A percentile compares a stretch with the other conserved stretches of the same genome.
phyloP scores from a whole-genome alignment of 768 basidiomycete genomes.

The Hericium erinaceus region DNA sequence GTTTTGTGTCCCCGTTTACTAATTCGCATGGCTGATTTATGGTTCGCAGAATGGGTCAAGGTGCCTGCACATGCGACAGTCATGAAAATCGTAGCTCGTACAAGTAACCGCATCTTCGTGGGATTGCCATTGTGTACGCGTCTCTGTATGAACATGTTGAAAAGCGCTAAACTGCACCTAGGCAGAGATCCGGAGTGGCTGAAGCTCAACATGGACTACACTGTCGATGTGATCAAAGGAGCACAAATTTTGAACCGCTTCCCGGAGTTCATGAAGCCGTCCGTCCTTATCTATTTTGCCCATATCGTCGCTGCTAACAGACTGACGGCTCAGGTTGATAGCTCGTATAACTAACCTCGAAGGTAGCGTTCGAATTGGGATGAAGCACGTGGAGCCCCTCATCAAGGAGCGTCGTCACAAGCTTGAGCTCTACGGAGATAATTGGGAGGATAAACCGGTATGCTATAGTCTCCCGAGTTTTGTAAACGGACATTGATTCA shows the following conservation, averaged over 20 bases:
- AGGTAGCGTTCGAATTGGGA: background rate
- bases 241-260: constrained; percentile 25
- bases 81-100: constrained; percentile 22
- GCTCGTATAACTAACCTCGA: background rate
- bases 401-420: background rate
- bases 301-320: background rate
- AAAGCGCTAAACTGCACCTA: constrained; percentile 11
- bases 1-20: background rate
- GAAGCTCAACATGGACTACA: constrained; percentile 25
- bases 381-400: background rate
- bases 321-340: background rate
- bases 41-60: background rate
- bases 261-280: constrained; percentile 28
- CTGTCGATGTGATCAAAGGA: constrained; percentile 24
- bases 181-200: constrained; percentile 29
- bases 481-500: background rate
- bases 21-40: background rate
- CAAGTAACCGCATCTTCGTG: constrained; percentile 33
- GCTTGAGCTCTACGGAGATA: background rate
- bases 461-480: background rate
- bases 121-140: constrained; percentile 24
- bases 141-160: too few species aligned
- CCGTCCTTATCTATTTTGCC: background rate
- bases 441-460: constrained; percentile 4
- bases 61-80: background rate